Evolutionary conservation across 148 eudicot genomes (phyloP).

Genomic region (Fagopyrum esculentum): DNA sequence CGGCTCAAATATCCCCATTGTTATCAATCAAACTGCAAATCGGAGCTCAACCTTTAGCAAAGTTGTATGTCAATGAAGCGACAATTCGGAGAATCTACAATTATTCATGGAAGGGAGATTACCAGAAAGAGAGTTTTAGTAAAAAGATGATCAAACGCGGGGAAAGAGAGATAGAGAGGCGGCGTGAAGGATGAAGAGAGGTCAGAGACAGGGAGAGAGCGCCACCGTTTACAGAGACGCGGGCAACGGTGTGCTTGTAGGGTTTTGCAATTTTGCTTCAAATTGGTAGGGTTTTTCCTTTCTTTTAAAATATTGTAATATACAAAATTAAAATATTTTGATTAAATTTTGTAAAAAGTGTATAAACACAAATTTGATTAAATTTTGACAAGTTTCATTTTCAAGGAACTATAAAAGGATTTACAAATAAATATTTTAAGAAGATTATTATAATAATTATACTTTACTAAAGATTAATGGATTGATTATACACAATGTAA

Average conservation of each 20-base stretch:
- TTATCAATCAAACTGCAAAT: not conserved
- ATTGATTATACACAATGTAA: no score
- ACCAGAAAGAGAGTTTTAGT: not conserved
- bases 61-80: not conserved
- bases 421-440: no score
- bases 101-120: not conserved
- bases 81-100: not conserved
- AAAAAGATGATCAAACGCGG: not conserved
- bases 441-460: no score
- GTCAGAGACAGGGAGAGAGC: not conserved
- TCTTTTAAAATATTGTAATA: not conserved
- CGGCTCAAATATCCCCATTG: conserved; percentile 92
- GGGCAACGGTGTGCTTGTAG: not conserved
- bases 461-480: no score
- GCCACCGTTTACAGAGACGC: not conserved
- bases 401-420: no score
- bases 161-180: not conserved
- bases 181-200: conserved; percentile 4
- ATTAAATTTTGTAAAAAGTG: no score
- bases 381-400: no score
- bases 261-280: not conserved
- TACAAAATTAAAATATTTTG: no score
- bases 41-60: not conserved
- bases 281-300: not conserved
- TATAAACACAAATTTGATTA: no score